Percentiles rank a stretch among this genome's conserved stretches.
Evolutionary conservation across 208 protist genomes (phyloP).

Genomic region (Leishmania guyanensis): DNA sequence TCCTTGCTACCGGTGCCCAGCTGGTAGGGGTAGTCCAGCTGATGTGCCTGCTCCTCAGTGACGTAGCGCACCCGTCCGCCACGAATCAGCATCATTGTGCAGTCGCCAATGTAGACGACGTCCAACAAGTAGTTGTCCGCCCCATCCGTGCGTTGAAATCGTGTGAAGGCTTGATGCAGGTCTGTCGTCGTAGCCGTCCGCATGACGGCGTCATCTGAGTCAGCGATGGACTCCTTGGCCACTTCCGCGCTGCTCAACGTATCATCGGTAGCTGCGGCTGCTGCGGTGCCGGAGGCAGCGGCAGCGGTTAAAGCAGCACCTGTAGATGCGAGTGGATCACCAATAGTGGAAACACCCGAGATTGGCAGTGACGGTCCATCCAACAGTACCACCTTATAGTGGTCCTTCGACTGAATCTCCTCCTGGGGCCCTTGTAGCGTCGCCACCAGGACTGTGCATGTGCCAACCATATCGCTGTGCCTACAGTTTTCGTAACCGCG

Average conservation of each 20-base stretch:
- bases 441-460: constrained; percentile 64
- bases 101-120: constrained; percentile 70
- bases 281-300: not conserved
- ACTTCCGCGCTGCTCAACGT: not conserved
- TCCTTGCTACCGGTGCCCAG: constrained; percentile 66
- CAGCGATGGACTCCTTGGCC: not conserved
- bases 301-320: not conserved
- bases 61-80: constrained; percentile 45
- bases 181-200: constrained; percentile 11
- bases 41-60: constrained; percentile 62
- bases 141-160: constrained; percentile 9
- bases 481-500: constrained; percentile 53
- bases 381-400: constrained; percentile 36
- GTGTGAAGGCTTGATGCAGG: constrained; percentile 7
- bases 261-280: not conserved
- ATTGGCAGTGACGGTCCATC: constrained; percentile 14
- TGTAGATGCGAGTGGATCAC: not conserved
- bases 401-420: constrained; percentile 43
- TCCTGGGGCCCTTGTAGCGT: constrained; percentile 55
- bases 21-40: constrained; percentile 72
- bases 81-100: constrained; percentile 57
- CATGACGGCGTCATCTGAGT: not conserved
- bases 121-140: constrained; percentile 52
- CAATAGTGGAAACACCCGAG: not conserved
- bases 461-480: constrained; percentile 58